Conservation (phyloP, 2,329 filamentous ascomycete genomes). For the Colletotrichum gigasporum region DNA sequence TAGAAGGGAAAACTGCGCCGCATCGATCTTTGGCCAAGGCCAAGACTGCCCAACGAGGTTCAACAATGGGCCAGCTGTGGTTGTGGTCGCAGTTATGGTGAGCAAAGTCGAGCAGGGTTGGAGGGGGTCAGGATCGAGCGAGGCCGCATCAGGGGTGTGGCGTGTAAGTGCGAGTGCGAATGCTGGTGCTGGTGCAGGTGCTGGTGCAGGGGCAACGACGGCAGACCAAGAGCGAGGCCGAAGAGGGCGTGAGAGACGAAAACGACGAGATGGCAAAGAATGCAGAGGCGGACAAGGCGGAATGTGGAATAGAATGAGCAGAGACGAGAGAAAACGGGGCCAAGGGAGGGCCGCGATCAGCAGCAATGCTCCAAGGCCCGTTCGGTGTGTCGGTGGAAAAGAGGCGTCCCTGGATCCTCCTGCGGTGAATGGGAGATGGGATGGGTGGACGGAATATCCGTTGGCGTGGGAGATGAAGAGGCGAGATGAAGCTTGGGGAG, state of each 20-base stretch:
- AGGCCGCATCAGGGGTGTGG: neutral
- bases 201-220: neutral
- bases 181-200: neutral
- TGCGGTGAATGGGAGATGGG: neutral
- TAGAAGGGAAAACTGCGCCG: neutral
- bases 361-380: neutral
- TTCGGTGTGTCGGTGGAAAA: neutral
- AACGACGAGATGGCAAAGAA: neutral
- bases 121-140: neutral
- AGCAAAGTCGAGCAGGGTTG: neutral
- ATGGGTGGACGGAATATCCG: neutral
- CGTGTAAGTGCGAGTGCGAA: neutral
- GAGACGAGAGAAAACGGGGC: neutral
- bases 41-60: constrained; percentile 16
- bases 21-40: constrained; percentile 19
- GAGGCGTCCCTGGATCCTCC: neutral
- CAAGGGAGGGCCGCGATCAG: neutral
- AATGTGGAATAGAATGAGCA: neutral
- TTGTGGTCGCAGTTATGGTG: neutral
- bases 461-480: constrained; percentile 1
- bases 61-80: constrained; percentile 14
- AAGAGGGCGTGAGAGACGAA: neutral
- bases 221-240: neutral
- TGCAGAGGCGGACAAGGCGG: neutral
- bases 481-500: constrained; percentile 8